These are phyloP conservation scores for Yamadazyma spencermartinsiae DNA, from an alignment of 1,139 yeast species.

Conservation along the genomic window DNA sequence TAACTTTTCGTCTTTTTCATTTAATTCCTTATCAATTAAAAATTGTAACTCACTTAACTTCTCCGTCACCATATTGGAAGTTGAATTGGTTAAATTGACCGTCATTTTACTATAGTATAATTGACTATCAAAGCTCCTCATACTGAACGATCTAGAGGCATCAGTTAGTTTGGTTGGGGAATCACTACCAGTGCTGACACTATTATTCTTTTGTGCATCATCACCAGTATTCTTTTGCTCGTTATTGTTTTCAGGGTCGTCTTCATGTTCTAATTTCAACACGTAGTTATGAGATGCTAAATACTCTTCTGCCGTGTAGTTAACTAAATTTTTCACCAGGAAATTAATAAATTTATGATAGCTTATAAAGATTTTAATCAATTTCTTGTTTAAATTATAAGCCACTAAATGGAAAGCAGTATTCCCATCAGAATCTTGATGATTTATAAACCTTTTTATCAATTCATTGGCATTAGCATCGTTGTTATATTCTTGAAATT, in stretches of 20 bases:
- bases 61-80: constrained; percentile 40
- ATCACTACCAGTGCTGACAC: constrained; percentile 5
- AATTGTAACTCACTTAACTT: constrained; percentile 42
- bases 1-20: constrained; percentile 38
- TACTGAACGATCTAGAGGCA: constrained; percentile 14
- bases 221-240: background rate
- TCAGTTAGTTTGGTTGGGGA: constrained; percentile 9
- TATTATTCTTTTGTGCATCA: constrained; percentile 4
- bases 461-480: constrained; percentile 22
- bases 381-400: constrained; percentile 68
- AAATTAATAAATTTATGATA: constrained; percentile 72
- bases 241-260: constrained; percentile 9
- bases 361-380: constrained; percentile 69
- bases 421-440: constrained; percentile 81
- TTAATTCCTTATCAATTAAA: constrained; percentile 42
- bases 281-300: constrained; percentile 40
- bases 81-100: constrained; percentile 33
- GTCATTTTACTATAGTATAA: constrained; percentile 40
- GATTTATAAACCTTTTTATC: constrained; percentile 70
- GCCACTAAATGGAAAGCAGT: constrained; percentile 87
- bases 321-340: constrained; percentile 62
- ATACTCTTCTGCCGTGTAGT: constrained; percentile 76
- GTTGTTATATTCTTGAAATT: constrained; percentile 24
- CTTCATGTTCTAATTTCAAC: constrained; percentile 25
- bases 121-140: constrained; percentile 41